Base-by-base conservation (phyloP, 345 rosid species). In the Eucalyptus rudis region DNA sequence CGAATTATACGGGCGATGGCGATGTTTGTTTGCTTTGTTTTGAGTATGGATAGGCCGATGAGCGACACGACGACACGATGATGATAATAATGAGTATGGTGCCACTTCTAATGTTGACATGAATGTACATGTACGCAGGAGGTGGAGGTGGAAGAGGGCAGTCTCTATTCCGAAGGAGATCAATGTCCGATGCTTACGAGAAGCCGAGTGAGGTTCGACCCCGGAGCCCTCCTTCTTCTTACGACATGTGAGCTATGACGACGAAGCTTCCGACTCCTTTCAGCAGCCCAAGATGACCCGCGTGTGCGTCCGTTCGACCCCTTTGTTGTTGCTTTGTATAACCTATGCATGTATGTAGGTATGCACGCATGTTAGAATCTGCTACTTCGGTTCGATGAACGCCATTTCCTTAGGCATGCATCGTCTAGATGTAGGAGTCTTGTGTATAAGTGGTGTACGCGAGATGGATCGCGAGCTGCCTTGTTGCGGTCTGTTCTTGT, bases 151-250 rank as follows among this genome's bases (percentile, higher is more conserved):
- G 95, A 86, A 94, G 95, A 92, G 98, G 94, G 90, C 89, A 95
- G 47, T 93, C 79, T 88, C 94, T 98, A 88, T 98, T 96, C 92
- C 94, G 98, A 68, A 94, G 99, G 89, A 90, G 92, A 90, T 98
- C 99, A 13, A 89, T 95, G 24, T 96, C 98, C 66, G 98, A 98
- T 31, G 96, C 95, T 6, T 92, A 91, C 86, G 97, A 96, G 92
- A 95, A 95, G 95, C 90, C 90, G 76, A 92, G 91, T 62, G 97
- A 91, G 94, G 93, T 25, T 94, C 94, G 97, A 95, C 92, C 94
- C 91, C 89, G 97, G 87, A 88, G 89, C 87, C 87, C 90, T 89
- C 90, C 87, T 86, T 22, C 87, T 56, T 92, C 98, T 95, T 93
- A 93, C 93, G 93, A 96, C 95, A 90, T 94, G 93, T 98, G 99